Conservation (phyloP, 2,329 filamentous ascomycete species). For the Phoma sp. region DNA sequence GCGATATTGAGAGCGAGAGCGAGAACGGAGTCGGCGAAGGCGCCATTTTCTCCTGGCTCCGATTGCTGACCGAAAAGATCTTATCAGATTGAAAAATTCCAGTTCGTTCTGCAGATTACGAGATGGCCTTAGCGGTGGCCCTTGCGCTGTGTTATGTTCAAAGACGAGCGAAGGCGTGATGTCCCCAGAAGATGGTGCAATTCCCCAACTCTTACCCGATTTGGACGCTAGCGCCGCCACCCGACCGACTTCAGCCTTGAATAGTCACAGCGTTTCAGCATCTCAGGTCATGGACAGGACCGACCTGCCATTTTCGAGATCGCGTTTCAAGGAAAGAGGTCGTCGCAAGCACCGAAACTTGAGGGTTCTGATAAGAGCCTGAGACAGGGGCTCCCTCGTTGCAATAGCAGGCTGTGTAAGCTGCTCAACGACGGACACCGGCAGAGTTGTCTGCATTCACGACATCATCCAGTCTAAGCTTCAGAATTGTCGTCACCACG, state of each 20-base stretch:
- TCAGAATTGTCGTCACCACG: slow-evolving; percentile 1
- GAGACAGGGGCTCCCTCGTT: neutral
- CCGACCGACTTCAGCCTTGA: slow-evolving; percentile 23
- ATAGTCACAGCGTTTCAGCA: slow-evolving; percentile 4
- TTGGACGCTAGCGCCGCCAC: slow-evolving; percentile 16
- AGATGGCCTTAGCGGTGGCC: neutral
- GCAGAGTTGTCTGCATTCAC: neutral
- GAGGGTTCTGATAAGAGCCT: neutral
- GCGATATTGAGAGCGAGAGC: neutral
- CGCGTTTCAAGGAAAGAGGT: slow-evolving; percentile 3
- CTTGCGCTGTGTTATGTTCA: slow-evolving; percentile 15
- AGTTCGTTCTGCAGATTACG: slow-evolving; percentile 5
- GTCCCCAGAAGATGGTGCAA: slow-evolving; percentile 21
- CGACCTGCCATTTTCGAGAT: slow-evolving; percentile 18
- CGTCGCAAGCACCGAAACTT: slow-evolving; percentile 7
- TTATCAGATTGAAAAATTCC: slow-evolving; percentile 7
- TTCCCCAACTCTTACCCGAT: slow-evolving; percentile 17
- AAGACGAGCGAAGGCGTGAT: slow-evolving; percentile 27
- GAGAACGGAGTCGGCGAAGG: neutral
- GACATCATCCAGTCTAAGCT: neutral
- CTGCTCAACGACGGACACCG: neutral
- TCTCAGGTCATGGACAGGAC: slow-evolving; percentile 10
- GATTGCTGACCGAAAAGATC: neutral
- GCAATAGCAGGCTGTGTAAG: neutral
- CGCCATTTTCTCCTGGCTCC: neutral